These are phyloP conservation scores for Aspergillus nanangensis DNA, from an alignment of 495 filamentous ascomycete genomes.

Conservation along the genomic window DNA sequence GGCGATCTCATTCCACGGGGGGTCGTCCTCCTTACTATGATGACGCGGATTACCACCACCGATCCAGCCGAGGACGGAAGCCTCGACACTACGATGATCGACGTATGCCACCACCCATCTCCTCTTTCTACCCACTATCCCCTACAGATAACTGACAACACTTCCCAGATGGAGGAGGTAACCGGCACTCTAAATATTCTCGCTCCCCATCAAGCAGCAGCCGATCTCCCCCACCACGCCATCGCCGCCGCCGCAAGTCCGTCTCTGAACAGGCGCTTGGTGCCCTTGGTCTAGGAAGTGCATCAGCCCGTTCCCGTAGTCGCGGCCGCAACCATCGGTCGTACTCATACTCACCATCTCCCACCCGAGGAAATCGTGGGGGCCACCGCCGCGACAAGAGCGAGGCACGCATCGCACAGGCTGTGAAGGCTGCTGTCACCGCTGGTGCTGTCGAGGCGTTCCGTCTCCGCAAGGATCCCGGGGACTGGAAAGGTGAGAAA, in stretches of 20 bases:
- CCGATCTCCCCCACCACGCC: slow-evolving; percentile 36
- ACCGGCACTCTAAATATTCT: slow-evolving; percentile 29
- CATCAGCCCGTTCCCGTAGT: slow-evolving; percentile 17
- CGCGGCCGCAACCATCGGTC: slow-evolving; percentile 44
- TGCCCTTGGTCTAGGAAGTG: slow-evolving; percentile 55
- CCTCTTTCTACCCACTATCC: background rate
- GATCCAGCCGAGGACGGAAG: slow-evolving; percentile 48
- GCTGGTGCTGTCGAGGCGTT: slow-evolving; percentile 88
- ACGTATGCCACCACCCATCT: slow-evolving; percentile 36
- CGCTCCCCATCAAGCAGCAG: slow-evolving; percentile 34
- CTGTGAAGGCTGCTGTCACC: slow-evolving; percentile 77
- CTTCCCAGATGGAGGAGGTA: too few relatives aligned
- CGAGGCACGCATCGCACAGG: slow-evolving; percentile 71
- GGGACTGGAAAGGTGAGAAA: slow-evolving; percentile 79
- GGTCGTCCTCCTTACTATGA: slow-evolving; percentile 44
- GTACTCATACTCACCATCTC: slow-evolving; percentile 48
- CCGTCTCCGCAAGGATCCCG: slow-evolving; percentile 77
- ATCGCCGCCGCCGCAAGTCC: slow-evolving; percentile 62
- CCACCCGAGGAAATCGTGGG: slow-evolving; percentile 44
- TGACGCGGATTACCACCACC: slow-evolving; percentile 46
- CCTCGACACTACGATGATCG: slow-evolving; percentile 50
- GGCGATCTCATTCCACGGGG: slow-evolving; percentile 41
- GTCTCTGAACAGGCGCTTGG: slow-evolving; percentile 66
- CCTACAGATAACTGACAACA: too few relatives aligned
- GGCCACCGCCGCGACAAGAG: slow-evolving; percentile 33